A percentile compares a stretch with the other conserved stretches of the same genome.
Conservation (phyloP, 495 filamentous ascomycete species). For the Sordaria brevicollis region DNA sequence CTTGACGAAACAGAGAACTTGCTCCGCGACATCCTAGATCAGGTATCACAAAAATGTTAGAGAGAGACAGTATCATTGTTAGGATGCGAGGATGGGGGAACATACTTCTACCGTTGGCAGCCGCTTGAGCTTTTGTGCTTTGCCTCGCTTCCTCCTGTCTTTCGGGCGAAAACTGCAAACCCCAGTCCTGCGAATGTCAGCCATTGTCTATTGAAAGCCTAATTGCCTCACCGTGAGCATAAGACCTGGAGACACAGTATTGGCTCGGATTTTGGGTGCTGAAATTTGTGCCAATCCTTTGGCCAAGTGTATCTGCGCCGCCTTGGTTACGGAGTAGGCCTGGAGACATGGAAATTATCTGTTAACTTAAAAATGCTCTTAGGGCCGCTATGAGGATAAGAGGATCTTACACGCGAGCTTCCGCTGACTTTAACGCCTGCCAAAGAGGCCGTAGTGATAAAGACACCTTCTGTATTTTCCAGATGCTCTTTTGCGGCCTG, state of each 20-base stretch:
- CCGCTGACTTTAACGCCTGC: conserved; percentile 44
- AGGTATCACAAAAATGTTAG: not conserved
- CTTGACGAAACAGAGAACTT: conserved; percentile 33
- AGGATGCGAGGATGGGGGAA: not conserved
- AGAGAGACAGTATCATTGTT: not conserved
- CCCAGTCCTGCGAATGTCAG: conserved; percentile 37
- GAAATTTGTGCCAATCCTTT: conserved; percentile 42
- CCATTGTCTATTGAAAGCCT: not conserved
- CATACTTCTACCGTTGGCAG: conserved; percentile 40
- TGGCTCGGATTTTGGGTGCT: conserved; percentile 43
- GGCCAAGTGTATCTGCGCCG: conserved; percentile 45
- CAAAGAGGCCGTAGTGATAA: conserved; percentile 42
- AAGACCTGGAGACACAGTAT: conserved; percentile 42
- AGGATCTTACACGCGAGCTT: conserved; percentile 31
- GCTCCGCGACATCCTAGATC: conserved; percentile 33
- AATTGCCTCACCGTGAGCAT: conserved; percentile 30
- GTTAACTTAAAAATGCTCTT: not conserved
- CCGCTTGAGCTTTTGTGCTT: conserved; percentile 40
- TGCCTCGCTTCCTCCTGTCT: conserved; percentile 29
- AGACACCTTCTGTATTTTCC: conserved; percentile 38
- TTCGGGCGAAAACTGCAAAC: conserved; percentile 35
- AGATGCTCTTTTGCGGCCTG: conserved; percentile 37
- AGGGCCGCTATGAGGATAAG: not conserved
- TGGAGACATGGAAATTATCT: not conserved
- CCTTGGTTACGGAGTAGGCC: conserved; percentile 44